Conservation (phyloP, 2,329 filamentous ascomycete genomes). For the Ilyonectria sp. region DNA sequence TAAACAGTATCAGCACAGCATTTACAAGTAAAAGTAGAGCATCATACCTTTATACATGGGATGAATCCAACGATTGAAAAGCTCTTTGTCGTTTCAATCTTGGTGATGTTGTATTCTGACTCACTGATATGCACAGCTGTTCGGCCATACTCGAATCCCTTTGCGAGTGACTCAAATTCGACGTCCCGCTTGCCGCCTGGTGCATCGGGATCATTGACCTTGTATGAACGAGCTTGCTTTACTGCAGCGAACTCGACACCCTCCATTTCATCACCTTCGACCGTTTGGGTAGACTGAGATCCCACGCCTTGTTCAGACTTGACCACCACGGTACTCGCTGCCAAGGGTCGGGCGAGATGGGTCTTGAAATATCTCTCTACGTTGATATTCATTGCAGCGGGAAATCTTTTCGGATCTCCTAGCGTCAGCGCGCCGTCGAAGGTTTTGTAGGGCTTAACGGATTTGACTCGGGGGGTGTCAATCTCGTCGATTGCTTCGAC, state of each 20-base stretch:
- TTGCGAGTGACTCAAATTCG: slow-evolving; percentile 86
- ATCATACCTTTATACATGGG: slow-evolving; percentile 74
- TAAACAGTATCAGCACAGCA: slow-evolving; percentile 53
- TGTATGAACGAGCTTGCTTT: slow-evolving; percentile 84
- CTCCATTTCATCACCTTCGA: slow-evolving; percentile 64
- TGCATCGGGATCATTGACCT: slow-evolving; percentile 80
- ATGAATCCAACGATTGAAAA: slow-evolving; percentile 93
- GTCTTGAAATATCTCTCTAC: slow-evolving; percentile 94
- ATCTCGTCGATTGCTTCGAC: slow-evolving; percentile 88
- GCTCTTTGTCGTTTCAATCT: slow-evolving; percentile 80
- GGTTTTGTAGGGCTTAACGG: slow-evolving; percentile 80
- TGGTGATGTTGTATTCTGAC: slow-evolving; percentile 90
- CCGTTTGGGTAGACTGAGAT: slow-evolving; percentile 67
- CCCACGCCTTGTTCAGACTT: slow-evolving; percentile 63
- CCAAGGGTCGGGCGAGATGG: slow-evolving; percentile 80
- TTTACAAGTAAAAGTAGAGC: neutral
- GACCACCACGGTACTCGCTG: slow-evolving; percentile 83
- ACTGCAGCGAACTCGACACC: slow-evolving; percentile 76
- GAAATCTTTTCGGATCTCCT: slow-evolving; percentile 81
- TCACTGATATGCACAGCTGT: slow-evolving; percentile 92
- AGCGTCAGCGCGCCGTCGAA: slow-evolving; percentile 87
- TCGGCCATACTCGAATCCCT: slow-evolving; percentile 93
- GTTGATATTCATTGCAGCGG: slow-evolving; percentile 83
- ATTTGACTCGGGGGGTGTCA: slow-evolving; percentile 82
- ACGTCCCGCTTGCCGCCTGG: slow-evolving; percentile 88